Conservation (phyloP, 495 filamentous ascomycete species). For the Sporormia fimetaria region DNA sequence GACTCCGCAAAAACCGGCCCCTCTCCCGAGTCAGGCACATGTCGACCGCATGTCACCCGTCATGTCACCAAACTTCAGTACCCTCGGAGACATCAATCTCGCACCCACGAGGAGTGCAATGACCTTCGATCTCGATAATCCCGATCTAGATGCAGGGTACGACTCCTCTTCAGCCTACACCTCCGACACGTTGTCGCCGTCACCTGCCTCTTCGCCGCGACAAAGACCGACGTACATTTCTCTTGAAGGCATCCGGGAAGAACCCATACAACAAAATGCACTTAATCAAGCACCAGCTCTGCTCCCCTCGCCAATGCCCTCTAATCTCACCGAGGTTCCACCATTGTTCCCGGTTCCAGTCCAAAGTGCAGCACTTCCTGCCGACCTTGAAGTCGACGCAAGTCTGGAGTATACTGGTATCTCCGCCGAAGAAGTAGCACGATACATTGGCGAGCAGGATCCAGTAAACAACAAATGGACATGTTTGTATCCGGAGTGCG, state of each 20-base stretch:
- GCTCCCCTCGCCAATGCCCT: slow-evolving; percentile 1
- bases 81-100: slow-evolving; percentile 41
- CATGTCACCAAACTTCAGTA: slow-evolving; percentile 46
- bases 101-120: slow-evolving; percentile 34
- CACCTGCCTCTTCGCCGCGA: slow-evolving; percentile 23
- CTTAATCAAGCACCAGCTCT: slow-evolving; percentile 15
- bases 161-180: slow-evolving; percentile 30
- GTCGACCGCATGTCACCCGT: slow-evolving; percentile 39
- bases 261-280: slow-evolving; percentile 7
- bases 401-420: slow-evolving; percentile 59
- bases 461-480: slow-evolving; percentile 68
- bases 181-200: slow-evolving; percentile 26
- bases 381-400: slow-evolving; percentile 34
- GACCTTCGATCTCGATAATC: slow-evolving; percentile 38
- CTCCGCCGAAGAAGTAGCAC: slow-evolving; percentile 72
- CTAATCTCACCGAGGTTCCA: neutral
- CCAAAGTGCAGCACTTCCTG: slow-evolving; percentile 34
- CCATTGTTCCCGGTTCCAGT: slow-evolving; percentile 31
- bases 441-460: slow-evolving; percentile 73
- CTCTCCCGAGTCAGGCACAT: slow-evolving; percentile 13
- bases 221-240: slow-evolving; percentile 18
- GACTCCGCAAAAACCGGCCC: slow-evolving; percentile 23
- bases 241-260: slow-evolving; percentile 20
- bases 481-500: slow-evolving; percentile 70
- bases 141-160: slow-evolving; percentile 40